These are phyloP conservation scores for Syzygium syzygioides DNA, from an alignment of 441 rosid genomes.

Conservation along the genomic window DNA sequence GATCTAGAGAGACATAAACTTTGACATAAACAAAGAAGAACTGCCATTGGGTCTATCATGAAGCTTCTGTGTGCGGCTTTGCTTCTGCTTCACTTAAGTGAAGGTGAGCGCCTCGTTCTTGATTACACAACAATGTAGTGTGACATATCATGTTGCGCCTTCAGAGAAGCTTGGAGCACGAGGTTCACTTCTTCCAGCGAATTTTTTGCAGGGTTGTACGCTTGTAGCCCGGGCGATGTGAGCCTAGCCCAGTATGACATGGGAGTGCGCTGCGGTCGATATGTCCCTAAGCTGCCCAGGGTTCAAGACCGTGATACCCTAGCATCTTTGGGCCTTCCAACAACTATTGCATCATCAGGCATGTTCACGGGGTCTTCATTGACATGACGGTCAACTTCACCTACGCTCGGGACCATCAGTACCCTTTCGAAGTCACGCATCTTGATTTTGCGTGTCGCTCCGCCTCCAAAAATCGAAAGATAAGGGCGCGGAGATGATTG, in stretches of 20 bases:
- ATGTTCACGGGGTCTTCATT: background rate
- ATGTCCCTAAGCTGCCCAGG: background rate
- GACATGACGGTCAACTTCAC: background rate
- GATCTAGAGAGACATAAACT: background rate
- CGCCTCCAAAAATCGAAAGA: background rate
- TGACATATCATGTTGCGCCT: background rate
- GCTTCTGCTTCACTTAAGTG: background rate
- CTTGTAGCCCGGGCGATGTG: background rate
- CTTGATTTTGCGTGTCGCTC: background rate
- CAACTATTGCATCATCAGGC: background rate
- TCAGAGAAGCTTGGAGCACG: background rate
- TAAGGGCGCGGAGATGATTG: background rate
- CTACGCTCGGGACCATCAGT: background rate
- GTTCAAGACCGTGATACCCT: background rate
- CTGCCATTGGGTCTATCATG: background rate
- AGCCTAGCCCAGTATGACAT: background rate
- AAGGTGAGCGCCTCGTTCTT: background rate
- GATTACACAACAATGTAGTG: background rate
- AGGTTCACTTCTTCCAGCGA: fast-evolving
- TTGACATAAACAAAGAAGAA: background rate
- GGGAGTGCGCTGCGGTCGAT: background rate
- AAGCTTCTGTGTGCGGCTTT: background rate
- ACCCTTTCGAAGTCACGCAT: background rate
- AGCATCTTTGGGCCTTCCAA: background rate
- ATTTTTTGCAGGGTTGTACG: background rate